Evolutionary conservation across 225 moss, liverwort and hornwort species (phyloP).

Genomic region (Asterella californica): DNA sequence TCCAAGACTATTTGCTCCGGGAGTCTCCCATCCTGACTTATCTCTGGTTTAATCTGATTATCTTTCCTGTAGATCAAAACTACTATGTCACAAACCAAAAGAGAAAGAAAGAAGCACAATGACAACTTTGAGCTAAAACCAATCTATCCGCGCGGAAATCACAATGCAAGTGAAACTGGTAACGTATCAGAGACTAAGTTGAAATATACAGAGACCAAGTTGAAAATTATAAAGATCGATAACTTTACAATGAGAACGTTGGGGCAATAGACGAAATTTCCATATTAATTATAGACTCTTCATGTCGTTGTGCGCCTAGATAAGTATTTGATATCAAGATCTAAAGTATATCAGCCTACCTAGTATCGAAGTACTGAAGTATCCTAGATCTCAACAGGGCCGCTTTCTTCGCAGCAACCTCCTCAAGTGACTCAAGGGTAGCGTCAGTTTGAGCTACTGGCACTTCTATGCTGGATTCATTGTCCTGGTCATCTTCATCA

Average conservation of each 20-base stretch:
- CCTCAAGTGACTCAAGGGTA: constrained; percentile 39
- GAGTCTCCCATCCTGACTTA: background rate
- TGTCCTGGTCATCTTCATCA: constrained; percentile 40
- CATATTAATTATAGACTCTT: background rate
- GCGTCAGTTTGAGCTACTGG: constrained; percentile 28
- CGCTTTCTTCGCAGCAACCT: constrained; percentile 53
- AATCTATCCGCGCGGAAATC: background rate
- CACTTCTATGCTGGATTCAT: constrained; percentile 22
- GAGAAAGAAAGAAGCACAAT: background rate
- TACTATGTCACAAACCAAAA: background rate
- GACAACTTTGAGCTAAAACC: background rate
- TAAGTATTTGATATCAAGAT: background rate
- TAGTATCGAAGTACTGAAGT: constrained; percentile 48
- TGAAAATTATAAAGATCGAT: background rate
- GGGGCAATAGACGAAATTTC: background rate
- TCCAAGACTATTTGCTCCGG: constrained; percentile 3
- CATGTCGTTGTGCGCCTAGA: too few species aligned
- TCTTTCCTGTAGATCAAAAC: constrained; percentile 22
- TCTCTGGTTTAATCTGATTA: constrained; percentile 12
- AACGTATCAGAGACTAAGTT: background rate
- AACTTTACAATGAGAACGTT: background rate
- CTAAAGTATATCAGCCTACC: too few species aligned
- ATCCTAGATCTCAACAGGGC: constrained; percentile 64
- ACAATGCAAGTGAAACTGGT: background rate
- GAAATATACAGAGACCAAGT: too few species aligned